phyloP scores from a whole-genome alignment of 116 monocot species.

The Posidonia oceanica region DNA sequence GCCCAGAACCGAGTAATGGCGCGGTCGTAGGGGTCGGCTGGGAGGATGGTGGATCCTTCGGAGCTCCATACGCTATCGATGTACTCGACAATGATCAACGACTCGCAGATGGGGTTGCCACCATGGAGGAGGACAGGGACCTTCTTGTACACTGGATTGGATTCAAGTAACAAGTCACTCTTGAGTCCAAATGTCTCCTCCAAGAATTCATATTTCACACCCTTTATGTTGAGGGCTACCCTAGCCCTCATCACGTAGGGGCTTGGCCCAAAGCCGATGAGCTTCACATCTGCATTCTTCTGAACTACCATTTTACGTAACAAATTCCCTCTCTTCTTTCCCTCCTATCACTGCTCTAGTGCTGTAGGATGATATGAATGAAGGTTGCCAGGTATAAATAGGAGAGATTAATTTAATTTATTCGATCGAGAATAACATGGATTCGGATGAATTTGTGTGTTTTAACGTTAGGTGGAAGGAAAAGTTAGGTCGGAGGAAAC shows the following conservation, averaged over 20 bases:
- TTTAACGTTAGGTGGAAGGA: too few species aligned
- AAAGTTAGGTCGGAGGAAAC: too few species aligned
- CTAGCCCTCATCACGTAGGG: slow-evolving; percentile 15
- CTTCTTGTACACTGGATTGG: slow-evolving; percentile 18
- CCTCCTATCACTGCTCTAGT: too few species aligned
- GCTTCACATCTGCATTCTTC: too few species aligned
- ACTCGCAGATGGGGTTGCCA: slow-evolving; percentile 4
- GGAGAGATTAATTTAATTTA: too few species aligned
- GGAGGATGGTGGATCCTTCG: neutral
- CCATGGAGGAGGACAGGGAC: slow-evolving; percentile 17
- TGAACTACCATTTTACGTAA: too few species aligned
- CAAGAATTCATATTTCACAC: slow-evolving; percentile 11
- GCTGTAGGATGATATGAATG: too few species aligned
- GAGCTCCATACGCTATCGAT: slow-evolving; percentile 6
- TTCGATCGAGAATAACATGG: too few species aligned
- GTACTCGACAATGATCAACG: slow-evolving; percentile 15
- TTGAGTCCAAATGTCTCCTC: slow-evolving; percentile 5
- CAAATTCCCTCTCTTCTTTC: too few species aligned
- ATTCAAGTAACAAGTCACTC: slow-evolving; percentile 7
- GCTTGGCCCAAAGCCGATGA: slow-evolving; percentile 7
- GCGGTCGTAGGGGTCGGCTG: slow-evolving; percentile 4
- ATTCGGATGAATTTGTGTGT: too few species aligned
- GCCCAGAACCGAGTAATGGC: slow-evolving; percentile 19
- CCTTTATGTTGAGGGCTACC: slow-evolving; percentile 15
- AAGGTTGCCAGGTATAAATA: too few species aligned